phyloP scores from a whole-genome alignment of 495 filamentous ascomycete species.

The Chaetomium tenue region DNA sequence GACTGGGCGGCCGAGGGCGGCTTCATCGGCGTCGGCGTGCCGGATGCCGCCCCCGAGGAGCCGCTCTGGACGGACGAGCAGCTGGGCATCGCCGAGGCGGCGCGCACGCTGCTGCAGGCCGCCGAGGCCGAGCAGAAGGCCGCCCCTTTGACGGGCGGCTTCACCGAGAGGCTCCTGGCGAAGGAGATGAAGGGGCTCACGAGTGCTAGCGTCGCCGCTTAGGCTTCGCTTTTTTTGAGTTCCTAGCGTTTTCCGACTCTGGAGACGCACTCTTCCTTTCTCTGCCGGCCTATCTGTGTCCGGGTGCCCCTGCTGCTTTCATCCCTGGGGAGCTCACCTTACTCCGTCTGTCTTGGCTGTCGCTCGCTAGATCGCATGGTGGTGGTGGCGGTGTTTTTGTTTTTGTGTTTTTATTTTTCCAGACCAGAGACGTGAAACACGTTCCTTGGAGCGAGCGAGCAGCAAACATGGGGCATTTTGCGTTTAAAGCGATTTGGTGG shows the following conservation, averaged over 20 bases:
- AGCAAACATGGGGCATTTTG: constrained; percentile 11
- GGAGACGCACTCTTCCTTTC: constrained; percentile 10
- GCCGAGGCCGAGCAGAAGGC: constrained; percentile 29
- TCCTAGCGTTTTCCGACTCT: neutral
- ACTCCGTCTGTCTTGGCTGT: constrained; percentile 18
- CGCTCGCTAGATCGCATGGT: neutral
- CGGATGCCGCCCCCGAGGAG: constrained; percentile 52
- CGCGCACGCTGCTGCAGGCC: constrained; percentile 27
- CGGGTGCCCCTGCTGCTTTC: constrained; percentile 5
- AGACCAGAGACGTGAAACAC: constrained; percentile 16
- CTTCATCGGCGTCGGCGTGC: constrained; percentile 85
- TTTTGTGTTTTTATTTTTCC: neutral
- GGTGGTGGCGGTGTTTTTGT: neutral
- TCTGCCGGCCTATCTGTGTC: neutral
- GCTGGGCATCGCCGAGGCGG: constrained; percentile 62
- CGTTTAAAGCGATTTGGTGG: constrained; percentile 12
- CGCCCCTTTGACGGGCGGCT: constrained; percentile 1
- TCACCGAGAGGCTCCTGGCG: constrained; percentile 33
- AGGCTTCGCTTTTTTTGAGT: constrained; percentile 2
- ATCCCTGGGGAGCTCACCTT: constrained; percentile 15
- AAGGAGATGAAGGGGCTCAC: constrained; percentile 24
- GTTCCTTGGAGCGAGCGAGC: constrained; percentile 25
- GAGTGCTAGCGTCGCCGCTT: constrained; percentile 28
- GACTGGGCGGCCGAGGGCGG: constrained; percentile 91
- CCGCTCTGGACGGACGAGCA: constrained; percentile 86